A percentile compares a stretch with the other conserved stretches of the same genome.
These are phyloP conservation scores for barley (Hordeum vulgare) DNA, from an alignment of 176 grass and related monocot species.

Conservation along the genomic window DNA sequence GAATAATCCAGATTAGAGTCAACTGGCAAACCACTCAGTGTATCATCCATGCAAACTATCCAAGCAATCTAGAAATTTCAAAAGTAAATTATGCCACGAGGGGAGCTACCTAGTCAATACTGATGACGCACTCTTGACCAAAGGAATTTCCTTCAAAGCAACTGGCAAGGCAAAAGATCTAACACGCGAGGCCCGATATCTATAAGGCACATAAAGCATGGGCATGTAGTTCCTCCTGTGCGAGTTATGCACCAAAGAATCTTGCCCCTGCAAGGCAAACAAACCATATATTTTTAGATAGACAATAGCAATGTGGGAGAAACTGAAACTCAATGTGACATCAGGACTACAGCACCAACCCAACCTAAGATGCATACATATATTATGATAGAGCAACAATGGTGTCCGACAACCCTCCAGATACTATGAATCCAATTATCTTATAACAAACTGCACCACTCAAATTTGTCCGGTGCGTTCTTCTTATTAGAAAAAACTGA, in stretches of 20 bases:
- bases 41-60: not conserved
- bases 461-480: not conserved
- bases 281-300: conserved; percentile 4
- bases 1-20: conserved; percentile 7
- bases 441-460: not conserved
- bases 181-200: conserved; percentile 36
- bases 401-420: not conserved
- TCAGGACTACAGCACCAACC: not conserved
- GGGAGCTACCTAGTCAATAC: conserved; percentile 58
- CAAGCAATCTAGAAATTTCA: not conserved
- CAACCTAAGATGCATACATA: not conserved
- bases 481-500: not conserved
- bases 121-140: conserved; percentile 58
- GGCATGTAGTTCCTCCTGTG: conserved; percentile 46
- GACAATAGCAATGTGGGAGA: not conserved
- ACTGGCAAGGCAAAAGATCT: conserved; percentile 56
- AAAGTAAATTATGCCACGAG: conserved; percentile 10
- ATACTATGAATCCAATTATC: not conserved
- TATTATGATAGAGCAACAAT: not conserved
- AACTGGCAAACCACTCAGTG: not conserved
- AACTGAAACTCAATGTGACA: not conserved
- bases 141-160: conserved; percentile 53
- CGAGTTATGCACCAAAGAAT: conserved; percentile 30
- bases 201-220: conserved; percentile 41
- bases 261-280: conserved; percentile 46